A percentile compares a stretch with the other conserved stretches of the same genome.
Conservation (phyloP, 192 early-diverging fungal species). For the Funneliformis geosporum region DNA sequence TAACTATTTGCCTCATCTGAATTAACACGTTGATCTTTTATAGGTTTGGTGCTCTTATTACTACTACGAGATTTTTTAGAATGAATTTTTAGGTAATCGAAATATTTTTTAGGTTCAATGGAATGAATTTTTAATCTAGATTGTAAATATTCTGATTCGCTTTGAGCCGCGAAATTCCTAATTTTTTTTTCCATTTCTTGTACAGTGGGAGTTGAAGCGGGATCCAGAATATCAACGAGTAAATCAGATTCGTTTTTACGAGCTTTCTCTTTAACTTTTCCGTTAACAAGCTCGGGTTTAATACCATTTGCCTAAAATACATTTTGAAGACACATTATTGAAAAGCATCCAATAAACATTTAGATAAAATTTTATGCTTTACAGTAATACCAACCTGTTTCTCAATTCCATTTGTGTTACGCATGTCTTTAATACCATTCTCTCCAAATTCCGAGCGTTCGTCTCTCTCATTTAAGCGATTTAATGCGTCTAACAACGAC, state of each 20-base stretch:
- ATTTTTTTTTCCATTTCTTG: neutral
- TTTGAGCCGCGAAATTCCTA: neutral
- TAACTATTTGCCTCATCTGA: neutral
- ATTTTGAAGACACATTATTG: neutral
- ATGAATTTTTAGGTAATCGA: neutral
- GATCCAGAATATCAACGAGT: neutral
- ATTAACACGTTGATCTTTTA: neutral
- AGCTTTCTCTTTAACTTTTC: neutral
- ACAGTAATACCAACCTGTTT: neutral
- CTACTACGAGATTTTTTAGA: neutral
- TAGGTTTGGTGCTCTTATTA: neutral
- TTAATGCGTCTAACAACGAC: neutral
- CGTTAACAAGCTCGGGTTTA: neutral
- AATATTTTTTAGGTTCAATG: neutral
- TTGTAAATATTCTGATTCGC: neutral
- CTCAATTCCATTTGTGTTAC: neutral
- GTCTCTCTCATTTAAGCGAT: conserved; percentile 1
- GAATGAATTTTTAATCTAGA: neutral
- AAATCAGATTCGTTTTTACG: neutral
- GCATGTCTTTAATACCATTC: no score
- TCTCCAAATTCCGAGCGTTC: neutral
- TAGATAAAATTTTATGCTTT: neutral
- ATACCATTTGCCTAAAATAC: neutral
- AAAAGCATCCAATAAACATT: neutral
- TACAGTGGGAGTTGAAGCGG: neutral